A percentile compares a stretch with the other conserved stretches of the same genome.
phyloP scores from a whole-genome alignment of 2,329 filamentous ascomycete species.

The Sarocladiaceae sp. region DNA sequence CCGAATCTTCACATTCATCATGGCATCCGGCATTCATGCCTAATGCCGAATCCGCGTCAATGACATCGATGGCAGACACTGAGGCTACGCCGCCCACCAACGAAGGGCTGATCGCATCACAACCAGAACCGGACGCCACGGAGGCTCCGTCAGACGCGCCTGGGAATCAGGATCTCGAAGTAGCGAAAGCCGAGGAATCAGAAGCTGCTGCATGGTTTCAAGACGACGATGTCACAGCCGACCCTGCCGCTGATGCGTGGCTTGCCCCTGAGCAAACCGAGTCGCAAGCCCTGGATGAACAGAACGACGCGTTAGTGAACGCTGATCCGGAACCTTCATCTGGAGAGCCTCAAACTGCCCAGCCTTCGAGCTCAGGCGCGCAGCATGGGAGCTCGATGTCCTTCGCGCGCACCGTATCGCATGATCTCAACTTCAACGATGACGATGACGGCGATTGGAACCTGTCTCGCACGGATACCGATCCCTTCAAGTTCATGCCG shows the following conservation, averaged over 20 bases:
- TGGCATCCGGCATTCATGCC: slow-evolving; percentile 40
- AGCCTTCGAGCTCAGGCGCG: slow-evolving; percentile 17
- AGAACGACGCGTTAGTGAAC: neutral
- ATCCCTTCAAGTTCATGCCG: slow-evolving; percentile 58
- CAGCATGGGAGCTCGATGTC: slow-evolving; percentile 60
- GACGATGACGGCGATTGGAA: slow-evolving; percentile 59
- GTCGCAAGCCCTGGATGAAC: neutral
- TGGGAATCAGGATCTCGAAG: slow-evolving; percentile 8
- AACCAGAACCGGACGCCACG: slow-evolving; percentile 9
- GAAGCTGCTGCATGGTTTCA: slow-evolving; percentile 13
- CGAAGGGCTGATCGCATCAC: slow-evolving; percentile 12
- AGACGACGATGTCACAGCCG: slow-evolving; percentile 10
- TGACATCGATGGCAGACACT: slow-evolving; percentile 10
- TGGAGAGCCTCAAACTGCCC: neutral
- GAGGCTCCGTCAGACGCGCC: slow-evolving; percentile 6
- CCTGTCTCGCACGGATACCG: slow-evolving; percentile 45
- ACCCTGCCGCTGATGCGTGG: slow-evolving; percentile 18
- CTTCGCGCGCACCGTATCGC: slow-evolving; percentile 60
- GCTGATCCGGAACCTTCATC: neutral
- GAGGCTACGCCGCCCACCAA: slow-evolving; percentile 7
- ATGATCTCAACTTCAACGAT: slow-evolving; percentile 56
- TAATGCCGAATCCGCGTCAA: slow-evolving; percentile 19
- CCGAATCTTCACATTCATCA: slow-evolving; percentile 29
- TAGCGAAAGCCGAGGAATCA: neutral
- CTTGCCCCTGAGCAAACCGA: slow-evolving; percentile 17